Evolutionary conservation across 495 filamentous ascomycete genomes (phyloP).

Genomic region (Aspergillus ostianus): DNA sequence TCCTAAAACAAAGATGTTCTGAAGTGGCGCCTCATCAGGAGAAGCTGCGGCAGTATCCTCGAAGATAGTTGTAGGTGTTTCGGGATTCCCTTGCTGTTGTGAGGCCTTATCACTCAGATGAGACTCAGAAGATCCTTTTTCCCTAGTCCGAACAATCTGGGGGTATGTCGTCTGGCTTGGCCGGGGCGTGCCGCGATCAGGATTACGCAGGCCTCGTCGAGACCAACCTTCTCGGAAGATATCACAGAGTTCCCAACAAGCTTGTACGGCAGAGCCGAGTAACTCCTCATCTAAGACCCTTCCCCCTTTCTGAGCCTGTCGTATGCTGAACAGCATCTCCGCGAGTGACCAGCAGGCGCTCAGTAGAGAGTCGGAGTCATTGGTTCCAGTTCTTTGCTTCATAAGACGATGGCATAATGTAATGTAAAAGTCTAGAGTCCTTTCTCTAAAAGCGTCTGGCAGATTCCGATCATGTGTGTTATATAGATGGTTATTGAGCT

Average conservation of each 20-base stretch:
- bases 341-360: constrained; percentile 87
- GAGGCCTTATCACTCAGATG: constrained; percentile 31
- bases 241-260: constrained; percentile 94
- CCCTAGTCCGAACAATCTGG: constrained; percentile 39
- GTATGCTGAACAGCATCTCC: constrained; percentile 90
- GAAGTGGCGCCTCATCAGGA: constrained; percentile 71
- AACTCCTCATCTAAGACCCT: constrained; percentile 77
- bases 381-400: constrained; percentile 79
- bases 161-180: constrained; percentile 75
- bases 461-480: constrained; percentile 84
- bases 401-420: constrained; percentile 89
- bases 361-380: constrained; percentile 76
- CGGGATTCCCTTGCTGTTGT: constrained; percentile 54
- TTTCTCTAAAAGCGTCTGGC: constrained; percentile 83
- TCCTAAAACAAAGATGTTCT: constrained; percentile 83
- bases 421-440: constrained; percentile 91
- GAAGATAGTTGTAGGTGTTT: constrained; percentile 91
- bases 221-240: constrained; percentile 93
- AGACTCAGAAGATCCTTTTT: constrained; percentile 39
- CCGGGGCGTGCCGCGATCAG: constrained; percentile 82
- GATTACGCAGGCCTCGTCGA: constrained; percentile 77
- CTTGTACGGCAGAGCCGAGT: constrained; percentile 80
- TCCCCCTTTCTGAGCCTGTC: constrained; percentile 75
- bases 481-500: constrained; percentile 91
- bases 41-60: constrained; percentile 77